A percentile compares a stretch with the other conserved stretches of the same genome.
Evolutionary conservation across 2,329 filamentous ascomycete genomes (phyloP).

Genomic region (Diplodia sapinea): DNA sequence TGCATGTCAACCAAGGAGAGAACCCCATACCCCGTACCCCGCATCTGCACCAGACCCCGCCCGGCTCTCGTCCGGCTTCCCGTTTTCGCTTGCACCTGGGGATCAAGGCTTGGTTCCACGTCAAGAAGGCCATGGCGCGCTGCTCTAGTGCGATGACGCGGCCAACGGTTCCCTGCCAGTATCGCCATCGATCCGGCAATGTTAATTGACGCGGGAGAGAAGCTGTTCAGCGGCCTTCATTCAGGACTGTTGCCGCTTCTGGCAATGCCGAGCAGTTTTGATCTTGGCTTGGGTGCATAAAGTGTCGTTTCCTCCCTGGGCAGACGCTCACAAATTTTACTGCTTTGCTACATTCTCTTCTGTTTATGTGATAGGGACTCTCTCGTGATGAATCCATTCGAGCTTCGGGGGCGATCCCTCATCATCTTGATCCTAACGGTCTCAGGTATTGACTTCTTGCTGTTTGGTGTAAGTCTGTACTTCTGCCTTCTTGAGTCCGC

Average conservation of each 20-base stretch:
- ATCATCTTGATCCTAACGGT: constrained; percentile 3
- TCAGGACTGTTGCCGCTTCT: not conserved
- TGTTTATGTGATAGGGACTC: not conserved
- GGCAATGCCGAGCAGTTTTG: constrained; percentile 1
- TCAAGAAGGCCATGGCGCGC: constrained; percentile 6
- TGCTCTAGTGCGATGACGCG: not conserved
- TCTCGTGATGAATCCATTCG: constrained; percentile 10
- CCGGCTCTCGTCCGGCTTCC: not conserved
- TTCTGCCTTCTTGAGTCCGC: too few species aligned
- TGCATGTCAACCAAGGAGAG: not conserved
- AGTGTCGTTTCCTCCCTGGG: not conserved
- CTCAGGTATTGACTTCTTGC: constrained; percentile 7
- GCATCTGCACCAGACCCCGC: constrained; percentile 14
- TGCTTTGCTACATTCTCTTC: not conserved
- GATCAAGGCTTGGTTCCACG: too few species aligned
- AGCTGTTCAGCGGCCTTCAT: not conserved
- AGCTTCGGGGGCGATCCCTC: constrained; percentile 20
- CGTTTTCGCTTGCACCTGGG: not conserved
- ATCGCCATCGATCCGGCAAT: not conserved
- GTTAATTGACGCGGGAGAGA: not conserved
- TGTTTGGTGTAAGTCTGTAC: constrained; percentile 10
- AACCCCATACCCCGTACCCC: constrained; percentile 12
- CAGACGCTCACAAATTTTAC: not conserved
- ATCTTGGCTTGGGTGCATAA: not conserved
- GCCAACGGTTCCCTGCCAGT: not conserved